Evolutionary conservation across 1,284 basidiomycete species (phyloP).

Genomic region (Ganoderma multipileum): DNA sequence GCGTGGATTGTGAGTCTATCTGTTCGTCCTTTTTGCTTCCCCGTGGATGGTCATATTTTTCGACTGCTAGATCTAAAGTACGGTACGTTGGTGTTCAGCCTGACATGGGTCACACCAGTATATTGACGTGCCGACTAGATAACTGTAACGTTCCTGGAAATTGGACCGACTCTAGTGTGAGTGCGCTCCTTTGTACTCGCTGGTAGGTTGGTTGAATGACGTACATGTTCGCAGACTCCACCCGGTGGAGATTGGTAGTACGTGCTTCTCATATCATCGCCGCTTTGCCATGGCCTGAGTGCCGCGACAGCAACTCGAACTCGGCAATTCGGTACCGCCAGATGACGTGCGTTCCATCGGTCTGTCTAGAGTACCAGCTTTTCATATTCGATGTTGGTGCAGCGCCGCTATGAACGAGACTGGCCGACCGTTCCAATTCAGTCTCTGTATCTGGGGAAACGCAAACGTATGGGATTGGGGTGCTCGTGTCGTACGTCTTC

Average conservation of each 20-base stretch:
- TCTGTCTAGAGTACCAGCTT: slow-evolving; percentile 4
- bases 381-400: background rate
- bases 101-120: background rate
- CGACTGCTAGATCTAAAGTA: slow-evolving; percentile 56
- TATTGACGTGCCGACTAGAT: slow-evolving; percentile 42
- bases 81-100: slow-evolving; percentile 48
- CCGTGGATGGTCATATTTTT: no score
- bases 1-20: slow-evolving; percentile 51
- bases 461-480: slow-evolving; percentile 64
- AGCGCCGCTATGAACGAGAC: slow-evolving; percentile 52
- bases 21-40: background rate
- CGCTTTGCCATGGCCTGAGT: background rate
- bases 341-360: slow-evolving; percentile 52
- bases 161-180: slow-evolving; percentile 53
- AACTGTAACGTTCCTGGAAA: slow-evolving; percentile 62
- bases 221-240: slow-evolving; percentile 44
- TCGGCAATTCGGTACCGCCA: slow-evolving; percentile 60
- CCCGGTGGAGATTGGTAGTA: slow-evolving; percentile 58
- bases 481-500: slow-evolving; percentile 50
- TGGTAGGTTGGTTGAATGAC: background rate
- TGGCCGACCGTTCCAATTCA: slow-evolving; percentile 52
- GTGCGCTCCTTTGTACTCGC: slow-evolving; percentile 19
- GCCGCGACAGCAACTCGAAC: slow-evolving; percentile 54
- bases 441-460: slow-evolving; percentile 58
- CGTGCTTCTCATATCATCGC: slow-evolving; percentile 30